Conservation (phyloP, 2,329 filamentous ascomycete genomes). For the Nigrospora sphaerica region DNA sequence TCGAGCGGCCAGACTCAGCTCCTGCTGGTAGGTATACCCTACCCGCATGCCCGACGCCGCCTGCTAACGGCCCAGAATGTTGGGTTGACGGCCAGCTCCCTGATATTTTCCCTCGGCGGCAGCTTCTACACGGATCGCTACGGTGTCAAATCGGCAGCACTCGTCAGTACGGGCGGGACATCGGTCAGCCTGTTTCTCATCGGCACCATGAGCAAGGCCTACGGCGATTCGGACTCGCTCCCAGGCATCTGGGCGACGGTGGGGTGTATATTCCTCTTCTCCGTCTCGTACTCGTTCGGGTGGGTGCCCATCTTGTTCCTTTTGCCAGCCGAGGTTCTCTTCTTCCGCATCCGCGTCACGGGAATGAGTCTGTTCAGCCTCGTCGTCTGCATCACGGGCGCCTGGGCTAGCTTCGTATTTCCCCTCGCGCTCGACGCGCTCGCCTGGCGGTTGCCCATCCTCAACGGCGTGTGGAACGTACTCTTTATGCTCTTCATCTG, state of each 20-base stretch:
- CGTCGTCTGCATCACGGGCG: slow-evolving; percentile 1
- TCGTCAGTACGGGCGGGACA: not conserved
- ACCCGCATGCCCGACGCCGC: too few relatives aligned
- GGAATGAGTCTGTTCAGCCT: slow-evolving; percentile 27
- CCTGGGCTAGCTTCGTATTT: slow-evolving; percentile 12
- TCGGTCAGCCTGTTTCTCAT: slow-evolving; percentile 7
- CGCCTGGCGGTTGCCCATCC: slow-evolving; percentile 15
- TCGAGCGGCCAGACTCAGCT: slow-evolving; percentile 33
- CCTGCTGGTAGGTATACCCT: slow-evolving; percentile 22
- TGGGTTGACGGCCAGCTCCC: slow-evolving; percentile 5
- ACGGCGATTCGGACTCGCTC: slow-evolving; percentile 1
- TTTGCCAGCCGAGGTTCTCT: slow-evolving; percentile 21
- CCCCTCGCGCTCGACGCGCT: slow-evolving; percentile 12
- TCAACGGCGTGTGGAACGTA: slow-evolving; percentile 16
- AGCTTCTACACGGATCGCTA: slow-evolving; percentile 2
- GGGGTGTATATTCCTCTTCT: slow-evolving; percentile 19
- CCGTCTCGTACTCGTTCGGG: slow-evolving; percentile 18
- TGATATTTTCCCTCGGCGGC: slow-evolving; percentile 6
- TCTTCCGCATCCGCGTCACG: slow-evolving; percentile 16
- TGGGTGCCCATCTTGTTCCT: slow-evolving; percentile 18
- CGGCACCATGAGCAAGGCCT: slow-evolving; percentile 4
- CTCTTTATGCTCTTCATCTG: slow-evolving; percentile 9
- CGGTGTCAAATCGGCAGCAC: slow-evolving; percentile 1
- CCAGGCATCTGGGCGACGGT: slow-evolving; percentile 7
- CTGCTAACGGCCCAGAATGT: slow-evolving; percentile 1